Evolutionary conservation across 768 basidiomycete species (phyloP).

Genomic region (Xerocomellus chrysenteron): DNA sequence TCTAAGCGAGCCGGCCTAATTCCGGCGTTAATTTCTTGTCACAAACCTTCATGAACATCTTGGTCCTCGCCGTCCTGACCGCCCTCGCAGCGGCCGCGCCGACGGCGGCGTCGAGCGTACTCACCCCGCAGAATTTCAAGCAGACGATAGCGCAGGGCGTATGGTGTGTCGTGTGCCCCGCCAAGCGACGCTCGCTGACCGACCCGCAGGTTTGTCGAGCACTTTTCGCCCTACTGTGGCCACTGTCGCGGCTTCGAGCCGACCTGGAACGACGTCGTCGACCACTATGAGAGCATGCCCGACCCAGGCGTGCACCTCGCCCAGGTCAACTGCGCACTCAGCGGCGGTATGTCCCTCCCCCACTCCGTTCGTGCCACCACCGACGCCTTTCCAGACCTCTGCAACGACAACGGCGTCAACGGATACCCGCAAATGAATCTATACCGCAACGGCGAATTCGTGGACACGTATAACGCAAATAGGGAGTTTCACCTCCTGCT

Average conservation of each 20-base stretch:
- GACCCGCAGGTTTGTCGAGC: slow-evolving; percentile 66
- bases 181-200: background rate
- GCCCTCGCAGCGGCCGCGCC: slow-evolving; percentile 36
- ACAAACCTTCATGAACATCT: slow-evolving; percentile 5
- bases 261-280: slow-evolving; percentile 73
- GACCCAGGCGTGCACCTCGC: slow-evolving; percentile 56
- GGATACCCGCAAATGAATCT: slow-evolving; percentile 79
- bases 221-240: slow-evolving; percentile 81
- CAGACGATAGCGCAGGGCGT: slow-evolving; percentile 52
- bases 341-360: slow-evolving; percentile 60
- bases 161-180: slow-evolving; percentile 41
- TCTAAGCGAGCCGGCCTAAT: background rate
- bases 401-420: slow-evolving; percentile 61
- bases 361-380: background rate
- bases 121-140: slow-evolving; percentile 63
- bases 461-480: slow-evolving; percentile 54
- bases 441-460: slow-evolving; percentile 62
- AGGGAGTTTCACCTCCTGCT: slow-evolving; percentile 56
- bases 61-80: slow-evolving; percentile 32
- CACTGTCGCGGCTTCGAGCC: slow-evolving; percentile 82
- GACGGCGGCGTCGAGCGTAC: slow-evolving; percentile 31
- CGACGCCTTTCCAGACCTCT: slow-evolving; percentile 59
- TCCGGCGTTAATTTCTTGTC: background rate
- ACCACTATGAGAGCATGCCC: slow-evolving; percentile 45
- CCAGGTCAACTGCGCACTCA: slow-evolving; percentile 76